Base-by-base conservation (phyloP, 192 early-diverging fungal species). In the Obelidium mucronatum region DNA sequence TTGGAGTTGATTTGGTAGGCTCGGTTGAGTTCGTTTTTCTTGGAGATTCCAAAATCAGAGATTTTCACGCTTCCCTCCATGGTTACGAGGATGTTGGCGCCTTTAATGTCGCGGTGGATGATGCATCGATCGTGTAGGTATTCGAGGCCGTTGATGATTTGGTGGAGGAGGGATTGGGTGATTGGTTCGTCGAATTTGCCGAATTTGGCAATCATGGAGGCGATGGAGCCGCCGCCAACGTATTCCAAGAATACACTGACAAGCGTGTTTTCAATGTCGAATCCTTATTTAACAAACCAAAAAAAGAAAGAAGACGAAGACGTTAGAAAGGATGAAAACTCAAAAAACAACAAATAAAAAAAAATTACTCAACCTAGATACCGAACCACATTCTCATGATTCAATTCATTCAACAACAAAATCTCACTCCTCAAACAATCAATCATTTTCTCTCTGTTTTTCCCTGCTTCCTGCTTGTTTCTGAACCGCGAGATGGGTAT, bases 31-130 rank as follows among this genome's bases (percentile, higher is more conserved):
- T 82, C 84, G 58, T 84, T 90, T 61, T 95, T 83, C 65, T 96
- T 96, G 24, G 95, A 97, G 54, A 97, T 94, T 13, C 96, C 96
- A 88, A 97, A 97, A 79, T 97, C 96, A 0, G 95, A 94, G 53
- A 97, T 97, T 82, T 97, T 97, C 65, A 93, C 93, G 35, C 87
- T 88, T 2, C 94, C 94, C 51, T 95, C 90, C 77, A 90, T 91
- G 81, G 96, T 94, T 8, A 97, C 92, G 58, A 80, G 34, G 36
- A 86, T 89, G 67, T 94, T 95, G 60, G 89, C 92, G 22, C 91
- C 93, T 78, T 97, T 97, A 76, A 97, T 97, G 70, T 97, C 95
- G 19, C 96, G 85, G 79, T 97, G 96, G 74, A 97, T 94, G 64
- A 97, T 95, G 48, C 92, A 72, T 67, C 91, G 87, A 44, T 89